Percentiles rank a stretch among this genome's conserved stretches.
Evolutionary conservation across 2,329 filamentous ascomycete genomes (phyloP).

Genomic region (Exophiala bonariae): DNA sequence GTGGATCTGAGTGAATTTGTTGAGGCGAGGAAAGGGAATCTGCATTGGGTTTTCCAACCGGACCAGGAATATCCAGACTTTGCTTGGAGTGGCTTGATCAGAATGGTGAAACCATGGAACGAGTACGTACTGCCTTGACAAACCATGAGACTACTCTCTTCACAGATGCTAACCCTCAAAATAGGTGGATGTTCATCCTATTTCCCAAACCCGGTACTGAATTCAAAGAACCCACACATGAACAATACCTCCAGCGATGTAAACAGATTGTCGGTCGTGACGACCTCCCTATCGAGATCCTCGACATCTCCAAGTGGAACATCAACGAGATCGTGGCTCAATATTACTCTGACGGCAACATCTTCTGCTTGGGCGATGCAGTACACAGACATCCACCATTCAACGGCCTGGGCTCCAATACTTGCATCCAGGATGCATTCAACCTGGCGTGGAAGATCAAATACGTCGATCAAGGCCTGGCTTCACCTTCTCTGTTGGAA

Average conservation of each 20-base stretch:
- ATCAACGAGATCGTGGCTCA: slow-evolving; percentile 64
- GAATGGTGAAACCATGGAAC: slow-evolving; percentile 65
- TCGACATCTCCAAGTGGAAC: slow-evolving; percentile 58
- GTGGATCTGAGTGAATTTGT: slow-evolving; percentile 54
- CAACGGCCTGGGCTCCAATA: slow-evolving; percentile 39
- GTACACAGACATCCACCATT: slow-evolving; percentile 39
- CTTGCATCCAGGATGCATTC: slow-evolving; percentile 38
- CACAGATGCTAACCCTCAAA: background rate
- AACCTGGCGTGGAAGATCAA: slow-evolving; percentile 42
- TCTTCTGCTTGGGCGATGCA: slow-evolving; percentile 40
- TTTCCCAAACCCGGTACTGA: slow-evolving; percentile 42
- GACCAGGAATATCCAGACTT: slow-evolving; percentile 53
- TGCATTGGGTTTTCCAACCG: slow-evolving; percentile 62
- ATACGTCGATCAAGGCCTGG: slow-evolving; percentile 34
- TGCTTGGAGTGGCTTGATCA: slow-evolving; percentile 50
- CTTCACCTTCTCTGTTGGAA: slow-evolving; percentile 29
- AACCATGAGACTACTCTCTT: background rate
- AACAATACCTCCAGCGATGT: slow-evolving; percentile 49
- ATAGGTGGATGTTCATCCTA: slow-evolving; percentile 57
- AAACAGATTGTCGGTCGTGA: slow-evolving; percentile 58
- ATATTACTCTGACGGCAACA: slow-evolving; percentile 44
- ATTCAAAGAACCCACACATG: slow-evolving; percentile 44
- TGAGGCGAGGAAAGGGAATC: slow-evolving; percentile 54
- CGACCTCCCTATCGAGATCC: slow-evolving; percentile 50
- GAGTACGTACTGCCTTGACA: slow-evolving; percentile 36